Conservation (phyloP, 2,329 filamentous ascomycete genomes). For the Claviceps sp. region DNA sequence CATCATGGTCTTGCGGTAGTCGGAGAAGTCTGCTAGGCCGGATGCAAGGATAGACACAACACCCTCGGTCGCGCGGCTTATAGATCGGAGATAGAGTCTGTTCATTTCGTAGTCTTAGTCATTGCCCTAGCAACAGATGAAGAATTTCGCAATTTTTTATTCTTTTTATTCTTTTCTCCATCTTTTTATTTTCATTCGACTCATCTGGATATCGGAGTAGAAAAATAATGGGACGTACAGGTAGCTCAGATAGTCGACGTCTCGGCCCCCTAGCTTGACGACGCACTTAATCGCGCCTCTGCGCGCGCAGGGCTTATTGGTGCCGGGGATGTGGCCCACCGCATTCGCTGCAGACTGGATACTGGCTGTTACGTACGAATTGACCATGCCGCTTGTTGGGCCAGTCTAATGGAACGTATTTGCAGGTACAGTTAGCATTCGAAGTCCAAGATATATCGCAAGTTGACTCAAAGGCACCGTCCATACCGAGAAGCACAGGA, state of each 20-base stretch:
- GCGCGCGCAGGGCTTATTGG: conserved; percentile 9
- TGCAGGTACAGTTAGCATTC: no score
- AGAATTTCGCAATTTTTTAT: not conserved
- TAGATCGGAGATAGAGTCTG: conserved; percentile 9
- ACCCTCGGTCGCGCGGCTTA: conserved; percentile 9
- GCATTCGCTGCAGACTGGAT: conserved; percentile 11
- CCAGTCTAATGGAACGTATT: conserved; percentile 4
- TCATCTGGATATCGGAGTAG: not conserved
- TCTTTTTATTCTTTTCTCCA: not conserved
- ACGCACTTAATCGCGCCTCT: conserved; percentile 9
- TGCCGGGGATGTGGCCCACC: conserved; percentile 9
- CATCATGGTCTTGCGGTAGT: conserved; percentile 12
- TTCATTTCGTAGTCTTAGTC: not conserved
- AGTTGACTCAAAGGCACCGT: no score
- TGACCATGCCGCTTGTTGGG: conserved; percentile 10
- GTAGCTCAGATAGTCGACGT: conserved; percentile 12
- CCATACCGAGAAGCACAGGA: conserved; percentile 10
- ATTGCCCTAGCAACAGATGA: not conserved
- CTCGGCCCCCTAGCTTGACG: conserved; percentile 8
- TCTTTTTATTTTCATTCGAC: not conserved
- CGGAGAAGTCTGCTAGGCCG: conserved; percentile 9
- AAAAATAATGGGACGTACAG: conserved; percentile 4
- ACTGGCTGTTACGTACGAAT: conserved; percentile 10
- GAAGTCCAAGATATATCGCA: no score
- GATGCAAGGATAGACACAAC: conserved; percentile 9